Evolutionary conservation across 768 basidiomycete species (phyloP).

Genomic region (Russula compacta): DNA sequence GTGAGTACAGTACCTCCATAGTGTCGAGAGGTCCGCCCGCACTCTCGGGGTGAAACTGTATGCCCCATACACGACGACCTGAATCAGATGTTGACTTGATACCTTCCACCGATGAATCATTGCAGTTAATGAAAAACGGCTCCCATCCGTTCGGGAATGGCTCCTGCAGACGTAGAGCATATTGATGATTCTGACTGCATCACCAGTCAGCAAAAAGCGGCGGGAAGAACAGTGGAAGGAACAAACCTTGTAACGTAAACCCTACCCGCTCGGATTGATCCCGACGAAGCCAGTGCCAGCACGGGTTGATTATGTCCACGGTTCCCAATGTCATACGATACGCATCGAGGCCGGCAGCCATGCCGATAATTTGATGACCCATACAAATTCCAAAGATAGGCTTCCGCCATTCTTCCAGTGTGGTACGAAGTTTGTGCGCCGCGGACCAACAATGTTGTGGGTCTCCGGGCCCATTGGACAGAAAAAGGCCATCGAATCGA

Average conservation of each 20-base stretch:
- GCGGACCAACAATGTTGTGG: slow-evolving; percentile 85
- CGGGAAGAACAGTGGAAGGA: not conserved
- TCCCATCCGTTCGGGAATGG: slow-evolving; percentile 97
- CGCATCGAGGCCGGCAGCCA: slow-evolving; percentile 93
- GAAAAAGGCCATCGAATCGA: slow-evolving; percentile 88
- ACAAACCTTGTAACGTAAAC: slow-evolving; percentile 90
- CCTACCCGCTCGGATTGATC: slow-evolving; percentile 89
- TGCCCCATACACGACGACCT: slow-evolving; percentile 92
- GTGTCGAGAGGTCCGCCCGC: slow-evolving; percentile 98
- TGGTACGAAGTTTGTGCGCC: slow-evolving; percentile 67
- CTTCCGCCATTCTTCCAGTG: slow-evolving; percentile 81
- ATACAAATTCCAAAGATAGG: slow-evolving; percentile 98
- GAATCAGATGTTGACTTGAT: slow-evolving; percentile 90
- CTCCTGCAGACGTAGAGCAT: slow-evolving; percentile 88
- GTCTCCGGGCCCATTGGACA: slow-evolving; percentile 95
- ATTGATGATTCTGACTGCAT: slow-evolving; percentile 90
- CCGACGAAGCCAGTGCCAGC: slow-evolving; percentile 84
- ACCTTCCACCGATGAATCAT: slow-evolving; percentile 97
- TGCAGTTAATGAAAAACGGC: slow-evolving; percentile 99
- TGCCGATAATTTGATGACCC: slow-evolving; percentile 97
- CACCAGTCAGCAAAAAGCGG: not conserved
- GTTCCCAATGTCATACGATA: slow-evolving; percentile 99
- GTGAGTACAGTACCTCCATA: slow-evolving; percentile 57
- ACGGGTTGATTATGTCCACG: slow-evolving; percentile 99
- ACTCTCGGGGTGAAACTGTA: slow-evolving; percentile 99